Percentiles rank a stretch among this genome's conserved stretches.
These are phyloP conservation scores for Amaranthus palmeri DNA, from an alignment of 148 eudicot genomes.

Conservation along the genomic window DNA sequence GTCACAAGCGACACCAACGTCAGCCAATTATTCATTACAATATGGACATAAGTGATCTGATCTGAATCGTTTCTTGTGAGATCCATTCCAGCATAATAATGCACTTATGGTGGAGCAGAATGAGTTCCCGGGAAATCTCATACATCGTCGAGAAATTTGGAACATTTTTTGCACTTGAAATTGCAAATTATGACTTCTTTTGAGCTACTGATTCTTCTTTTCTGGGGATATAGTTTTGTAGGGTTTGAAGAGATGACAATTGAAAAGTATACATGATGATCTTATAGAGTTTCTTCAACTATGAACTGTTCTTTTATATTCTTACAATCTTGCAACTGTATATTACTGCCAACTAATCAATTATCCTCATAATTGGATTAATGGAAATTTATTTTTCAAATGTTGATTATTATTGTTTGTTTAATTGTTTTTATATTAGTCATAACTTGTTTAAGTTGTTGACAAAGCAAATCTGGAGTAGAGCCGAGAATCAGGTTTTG, in stretches of 20 bases:
- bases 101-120: slow-evolving; percentile 13
- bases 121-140: slow-evolving; percentile 1
- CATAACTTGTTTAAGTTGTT: no score
- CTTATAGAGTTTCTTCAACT: not conserved
- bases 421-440: not conserved
- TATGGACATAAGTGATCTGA: not conserved
- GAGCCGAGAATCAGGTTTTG: no score
- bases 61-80: not conserved
- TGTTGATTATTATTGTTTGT: not conserved
- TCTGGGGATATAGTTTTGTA: slow-evolving; percentile 23
- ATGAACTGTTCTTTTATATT: not conserved
- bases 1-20: not conserved
- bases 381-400: not conserved
- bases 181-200: not conserved
- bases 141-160: not conserved
- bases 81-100: slow-evolving; percentile 1
- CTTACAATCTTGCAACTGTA: slow-evolving; percentile 20
- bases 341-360: slow-evolving; percentile 8
- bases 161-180: not conserved
- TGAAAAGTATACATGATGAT: not conserved
- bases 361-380: not conserved
- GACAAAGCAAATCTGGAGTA: no score
- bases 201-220: not conserved
- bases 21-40: slow-evolving; percentile 3
- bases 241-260: slow-evolving; percentile 21